These are phyloP conservation scores for Articulospora tetracladia DNA, from an alignment of 495 filamentous ascomycete species.

Conservation along the genomic window DNA sequence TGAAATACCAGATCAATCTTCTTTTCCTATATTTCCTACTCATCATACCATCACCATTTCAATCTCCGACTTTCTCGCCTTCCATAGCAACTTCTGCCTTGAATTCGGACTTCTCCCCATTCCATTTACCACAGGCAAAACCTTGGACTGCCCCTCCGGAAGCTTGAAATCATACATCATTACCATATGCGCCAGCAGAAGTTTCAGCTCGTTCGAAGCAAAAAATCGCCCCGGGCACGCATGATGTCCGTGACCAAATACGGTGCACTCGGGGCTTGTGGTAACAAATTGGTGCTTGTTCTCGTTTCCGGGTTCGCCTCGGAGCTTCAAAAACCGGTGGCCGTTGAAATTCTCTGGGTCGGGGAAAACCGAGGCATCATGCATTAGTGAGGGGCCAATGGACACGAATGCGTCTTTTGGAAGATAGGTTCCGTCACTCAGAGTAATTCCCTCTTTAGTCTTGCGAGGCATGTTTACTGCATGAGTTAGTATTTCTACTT, in stretches of 20 bases:
- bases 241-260: slow-evolving; percentile 50
- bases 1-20: too few species aligned
- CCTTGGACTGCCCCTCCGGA: not conserved
- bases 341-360: slow-evolving; percentile 43
- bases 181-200: slow-evolving; percentile 17
- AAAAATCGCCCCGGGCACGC: slow-evolving; percentile 61
- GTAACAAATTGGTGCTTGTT: slow-evolving; percentile 37
- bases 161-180: slow-evolving; percentile 11
- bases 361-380: slow-evolving; percentile 39
- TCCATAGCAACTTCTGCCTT: not conserved
- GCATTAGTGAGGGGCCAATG: slow-evolving; percentile 31
- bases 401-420: slow-evolving; percentile 40
- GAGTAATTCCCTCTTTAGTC: slow-evolving; percentile 30
- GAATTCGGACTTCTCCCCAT: not conserved
- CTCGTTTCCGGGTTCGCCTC: slow-evolving; percentile 23
- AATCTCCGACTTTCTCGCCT: not conserved
- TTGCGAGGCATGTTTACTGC: slow-evolving; percentile 41
- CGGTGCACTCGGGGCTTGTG: slow-evolving; percentile 21
- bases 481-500: not conserved
- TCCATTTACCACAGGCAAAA: not conserved
- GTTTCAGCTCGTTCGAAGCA: slow-evolving; percentile 29
- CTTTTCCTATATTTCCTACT: too few species aligned
- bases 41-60: not conserved
- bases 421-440: slow-evolving; percentile 47
- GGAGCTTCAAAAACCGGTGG: slow-evolving; percentile 43